Evolutionary conservation across 495 filamentous ascomycete species (phyloP), one percentile per base, ranked within the genome.

Genomic region (Jackrogersella multiformis): DNA sequence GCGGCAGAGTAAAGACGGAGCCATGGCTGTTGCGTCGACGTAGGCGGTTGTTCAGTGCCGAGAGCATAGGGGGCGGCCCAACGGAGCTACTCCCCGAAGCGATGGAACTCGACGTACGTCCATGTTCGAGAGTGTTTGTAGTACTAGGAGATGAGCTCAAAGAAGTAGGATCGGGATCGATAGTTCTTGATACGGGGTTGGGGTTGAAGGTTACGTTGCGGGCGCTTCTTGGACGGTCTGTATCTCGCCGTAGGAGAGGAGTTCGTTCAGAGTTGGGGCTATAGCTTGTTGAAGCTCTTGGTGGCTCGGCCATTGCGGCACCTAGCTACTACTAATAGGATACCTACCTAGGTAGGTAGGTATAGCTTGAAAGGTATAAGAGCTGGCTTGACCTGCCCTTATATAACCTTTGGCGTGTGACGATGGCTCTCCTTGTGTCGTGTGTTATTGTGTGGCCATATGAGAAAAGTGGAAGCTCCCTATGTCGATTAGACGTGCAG

Each of bases 1-100:
- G 80, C 0, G 82, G 73, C 7, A 81, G 77, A 18, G 88, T 84
- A 60, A 92, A 86, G 34, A 79, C 67, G 24, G 72, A 53, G 26
- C 90, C 89, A 72, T 91, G 87, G 76, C 91, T 94, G 70, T 97
- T 93, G 52, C 93, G 85, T 69, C 93, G 83, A 20, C 91, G 89
- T 44, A 97, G 88, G 76, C 91, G 95, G 83, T 81, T 92, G 74
- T 97, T 96, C 68, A 97, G 78, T 2, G 90, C 85, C 1, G 93
- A 92, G 15, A 97, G 85, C 81, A 92, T 88, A 20, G 88, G 89
- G 70, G 85, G 89, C 13, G 57, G 58, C 20, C 18, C 26, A 28
- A 56, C 38, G 16, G 39, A 28, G 10, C 46, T 39, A 21, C 51
- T 62, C 2, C 67, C 59, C 32, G 67, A 56, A 24, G 55, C 35